phyloP scores from a whole-genome alignment of 2,329 filamentous ascomycete genomes.

The Pseudogymnoascus destructans region DNA sequence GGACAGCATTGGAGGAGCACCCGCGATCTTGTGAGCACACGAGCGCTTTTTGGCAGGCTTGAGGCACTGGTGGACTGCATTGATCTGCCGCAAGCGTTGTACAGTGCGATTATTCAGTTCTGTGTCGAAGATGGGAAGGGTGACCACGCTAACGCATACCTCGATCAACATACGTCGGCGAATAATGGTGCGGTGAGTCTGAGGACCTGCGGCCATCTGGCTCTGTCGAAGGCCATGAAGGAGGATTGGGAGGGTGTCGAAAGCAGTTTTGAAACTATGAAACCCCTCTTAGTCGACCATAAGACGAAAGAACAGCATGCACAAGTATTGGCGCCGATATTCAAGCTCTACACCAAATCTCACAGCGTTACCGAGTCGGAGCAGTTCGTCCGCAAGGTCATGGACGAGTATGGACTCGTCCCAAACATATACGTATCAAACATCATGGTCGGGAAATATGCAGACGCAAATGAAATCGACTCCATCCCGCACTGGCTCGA shows the following conservation, averaged over 20 bases:
- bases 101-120: constrained; percentile 23
- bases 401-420: constrained; percentile 16
- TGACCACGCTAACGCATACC: constrained; percentile 17
- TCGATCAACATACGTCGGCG: constrained; percentile 11
- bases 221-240: constrained; percentile 22
- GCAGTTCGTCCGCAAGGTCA: constrained; percentile 19
- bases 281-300: background rate
- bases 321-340: constrained; percentile 20
- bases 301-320: constrained; percentile 9
- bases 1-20: constrained; percentile 20
- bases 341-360: constrained; percentile 20
- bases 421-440: constrained; percentile 17
- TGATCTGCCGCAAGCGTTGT: constrained; percentile 19
- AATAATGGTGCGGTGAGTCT: constrained; percentile 11
- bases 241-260: constrained; percentile 23
- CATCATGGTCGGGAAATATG: constrained; percentile 22
- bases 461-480: constrained; percentile 20
- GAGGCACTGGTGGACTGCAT: constrained; percentile 12
- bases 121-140: constrained; percentile 23
- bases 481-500: constrained; percentile 22
- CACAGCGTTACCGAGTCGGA: constrained; percentile 22
- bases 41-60: constrained; percentile 20
- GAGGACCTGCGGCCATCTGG: constrained; percentile 24
- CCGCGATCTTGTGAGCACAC: constrained; percentile 18
- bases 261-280: constrained; percentile 20